A percentile compares a stretch with the other conserved stretches of the same genome.
These are phyloP conservation scores for Phytophthora cajani DNA, from an alignment of 352 stramenopile species.

Conservation along the genomic window DNA sequence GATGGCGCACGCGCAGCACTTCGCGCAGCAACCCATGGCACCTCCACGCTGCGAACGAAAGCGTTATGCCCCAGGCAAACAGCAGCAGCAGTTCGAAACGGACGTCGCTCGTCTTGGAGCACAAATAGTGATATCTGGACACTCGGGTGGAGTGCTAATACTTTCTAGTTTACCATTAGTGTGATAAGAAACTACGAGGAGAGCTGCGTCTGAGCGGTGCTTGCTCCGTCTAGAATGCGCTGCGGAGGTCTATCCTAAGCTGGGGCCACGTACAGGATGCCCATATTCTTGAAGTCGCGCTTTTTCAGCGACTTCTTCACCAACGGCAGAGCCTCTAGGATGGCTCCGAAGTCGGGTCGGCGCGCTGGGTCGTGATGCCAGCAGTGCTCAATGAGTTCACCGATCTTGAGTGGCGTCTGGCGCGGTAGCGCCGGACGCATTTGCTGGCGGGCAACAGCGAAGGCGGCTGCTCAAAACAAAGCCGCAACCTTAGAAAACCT, in stretches of 20 bases:
- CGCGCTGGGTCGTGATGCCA: slow-evolving; percentile 84
- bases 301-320: slow-evolving; percentile 86
- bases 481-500: slow-evolving; percentile 4
- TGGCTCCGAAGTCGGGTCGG: slow-evolving; percentile 76
- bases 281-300: slow-evolving; percentile 87
- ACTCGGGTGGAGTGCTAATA: slow-evolving; percentile 26
- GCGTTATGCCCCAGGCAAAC: not conserved
- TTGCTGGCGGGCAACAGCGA: slow-evolving; percentile 83
- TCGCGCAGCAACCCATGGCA: slow-evolving; percentile 23
- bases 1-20: slow-evolving; percentile 34
- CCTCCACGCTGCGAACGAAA: not conserved
- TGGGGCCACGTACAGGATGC: slow-evolving; percentile 54
- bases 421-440: slow-evolving; percentile 86
- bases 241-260: slow-evolving; percentile 5
- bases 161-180: slow-evolving; percentile 47
- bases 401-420: slow-evolving; percentile 84
- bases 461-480: slow-evolving; percentile 57
- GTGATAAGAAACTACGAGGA: slow-evolving; percentile 28
- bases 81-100: not conserved
- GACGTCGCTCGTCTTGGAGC: not conserved
- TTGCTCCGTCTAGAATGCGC: slow-evolving; percentile 26
- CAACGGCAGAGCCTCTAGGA: slow-evolving; percentile 80
- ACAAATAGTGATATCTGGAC: not conserved
- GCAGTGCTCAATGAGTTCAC: slow-evolving; percentile 82
- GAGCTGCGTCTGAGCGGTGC: slow-evolving; percentile 6